phyloP scores from a whole-genome alignment of 2,329 filamentous ascomycete genomes.

The Xylariales sp. region DNA sequence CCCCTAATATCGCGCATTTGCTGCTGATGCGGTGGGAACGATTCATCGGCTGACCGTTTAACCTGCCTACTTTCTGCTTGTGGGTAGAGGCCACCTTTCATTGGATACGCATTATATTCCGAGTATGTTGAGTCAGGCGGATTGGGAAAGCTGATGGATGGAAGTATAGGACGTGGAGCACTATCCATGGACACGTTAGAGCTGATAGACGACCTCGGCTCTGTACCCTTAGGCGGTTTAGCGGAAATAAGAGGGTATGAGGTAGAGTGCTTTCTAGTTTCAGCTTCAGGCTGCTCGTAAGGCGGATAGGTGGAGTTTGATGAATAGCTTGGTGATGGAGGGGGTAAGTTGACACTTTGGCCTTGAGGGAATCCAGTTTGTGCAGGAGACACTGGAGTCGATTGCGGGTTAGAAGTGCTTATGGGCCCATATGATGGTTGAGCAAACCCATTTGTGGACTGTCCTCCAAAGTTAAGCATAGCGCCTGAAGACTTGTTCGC shows the following conservation, averaged over 20 bases:
- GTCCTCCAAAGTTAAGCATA: constrained; percentile 47
- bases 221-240: constrained; percentile 37
- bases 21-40: constrained; percentile 42
- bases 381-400: constrained; percentile 48
- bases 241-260: constrained; percentile 42
- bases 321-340: constrained; percentile 35
- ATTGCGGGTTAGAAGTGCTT: constrained; percentile 42
- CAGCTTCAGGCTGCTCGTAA: constrained; percentile 44
- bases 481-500: constrained; percentile 40
- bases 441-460: constrained; percentile 40
- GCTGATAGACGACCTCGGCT: constrained; percentile 42
- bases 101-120: constrained; percentile 41
- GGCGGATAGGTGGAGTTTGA: constrained; percentile 38
- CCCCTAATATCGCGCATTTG: constrained; percentile 44
- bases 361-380: constrained; percentile 44
- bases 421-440: constrained; percentile 47
- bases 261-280: constrained; percentile 42
- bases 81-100: constrained; percentile 39
- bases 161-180: constrained; percentile 40
- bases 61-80: constrained; percentile 41
- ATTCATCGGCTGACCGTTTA: constrained; percentile 46
- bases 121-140: constrained; percentile 40
- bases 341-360: constrained; percentile 26
- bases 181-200: constrained; percentile 43
- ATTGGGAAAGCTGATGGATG: constrained; percentile 42